Evolutionary conservation across 1,284 basidiomycete species (phyloP).

Genomic region (Neolentinus lepideus): DNA sequence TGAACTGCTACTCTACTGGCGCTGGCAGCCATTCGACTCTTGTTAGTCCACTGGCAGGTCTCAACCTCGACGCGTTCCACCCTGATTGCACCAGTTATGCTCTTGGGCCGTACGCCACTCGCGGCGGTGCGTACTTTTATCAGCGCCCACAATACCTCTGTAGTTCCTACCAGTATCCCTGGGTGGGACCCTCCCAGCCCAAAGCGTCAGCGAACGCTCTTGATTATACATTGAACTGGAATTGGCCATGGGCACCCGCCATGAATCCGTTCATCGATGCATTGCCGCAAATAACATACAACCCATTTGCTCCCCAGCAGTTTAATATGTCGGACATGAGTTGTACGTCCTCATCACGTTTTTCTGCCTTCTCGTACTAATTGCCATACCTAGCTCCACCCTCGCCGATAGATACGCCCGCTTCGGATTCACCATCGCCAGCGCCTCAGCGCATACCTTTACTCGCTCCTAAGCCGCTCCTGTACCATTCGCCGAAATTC

Average conservation of each 20-base stretch:
- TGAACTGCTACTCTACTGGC: neutral
- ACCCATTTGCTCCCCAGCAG: neutral
- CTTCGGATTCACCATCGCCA: constrained; percentile 14
- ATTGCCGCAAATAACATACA: neutral
- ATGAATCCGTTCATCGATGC: neutral
- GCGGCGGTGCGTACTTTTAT: neutral
- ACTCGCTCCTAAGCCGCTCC: constrained; percentile 57
- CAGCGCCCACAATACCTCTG: neutral
- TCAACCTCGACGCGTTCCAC: constrained; percentile 1
- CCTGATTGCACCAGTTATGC: neutral
- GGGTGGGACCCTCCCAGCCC: neutral
- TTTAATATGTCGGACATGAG: neutral
- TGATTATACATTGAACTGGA: neutral
- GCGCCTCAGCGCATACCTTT: constrained; percentile 41
- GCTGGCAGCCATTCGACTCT: neutral
- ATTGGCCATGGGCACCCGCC: neutral
- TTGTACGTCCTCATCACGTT: neutral
- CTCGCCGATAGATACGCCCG: constrained; percentile 34
- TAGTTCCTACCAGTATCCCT: neutral
- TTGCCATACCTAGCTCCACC: constrained; percentile 16
- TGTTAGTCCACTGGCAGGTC: neutral
- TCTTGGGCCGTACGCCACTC: neutral
- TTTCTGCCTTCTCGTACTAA: neutral
- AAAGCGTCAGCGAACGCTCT: neutral
- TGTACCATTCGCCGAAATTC: constrained; percentile 62